Conservation (phyloP, 805 yeast genomes). For the Komagataella pseudopastoris region DNA sequence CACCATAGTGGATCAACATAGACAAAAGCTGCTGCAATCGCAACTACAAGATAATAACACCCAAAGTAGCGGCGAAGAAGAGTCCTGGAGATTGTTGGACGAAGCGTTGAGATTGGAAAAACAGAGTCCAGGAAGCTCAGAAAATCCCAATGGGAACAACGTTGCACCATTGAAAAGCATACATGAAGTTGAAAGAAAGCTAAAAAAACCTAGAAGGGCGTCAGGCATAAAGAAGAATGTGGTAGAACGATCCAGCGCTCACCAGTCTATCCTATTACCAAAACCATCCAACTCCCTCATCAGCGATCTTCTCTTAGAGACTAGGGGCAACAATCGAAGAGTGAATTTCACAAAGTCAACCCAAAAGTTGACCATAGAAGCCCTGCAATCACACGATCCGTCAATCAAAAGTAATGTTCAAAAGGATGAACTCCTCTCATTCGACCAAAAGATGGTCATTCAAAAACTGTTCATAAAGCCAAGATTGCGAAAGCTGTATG, state of each 20-base stretch:
- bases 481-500: conserved; percentile 34
- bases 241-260: conserved; percentile 4
- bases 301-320: background rate
- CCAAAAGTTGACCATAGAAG: background rate
- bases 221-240: background rate
- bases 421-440: background rate
- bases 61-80: conserved; percentile 8
- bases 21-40: conserved; percentile 5
- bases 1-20: conserved; percentile 11
- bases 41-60: background rate
- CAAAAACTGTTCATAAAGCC: conserved; percentile 44
- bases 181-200: background rate
- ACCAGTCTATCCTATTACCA: background rate
- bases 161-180: background rate
- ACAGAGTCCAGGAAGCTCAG: background rate
- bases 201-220: conserved; percentile 5
- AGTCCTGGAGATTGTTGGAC: conserved; percentile 17
- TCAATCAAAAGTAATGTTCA: background rate
- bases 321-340: background rate
- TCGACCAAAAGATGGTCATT: conserved; percentile 33
- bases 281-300: background rate
- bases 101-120: conserved; percentile 6
- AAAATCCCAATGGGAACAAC: background rate
- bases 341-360: background rate
- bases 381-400: background rate